These are phyloP conservation scores for Penicillium arizonense DNA, from an alignment of 495 filamentous ascomycete genomes.

Conservation along the genomic window DNA sequence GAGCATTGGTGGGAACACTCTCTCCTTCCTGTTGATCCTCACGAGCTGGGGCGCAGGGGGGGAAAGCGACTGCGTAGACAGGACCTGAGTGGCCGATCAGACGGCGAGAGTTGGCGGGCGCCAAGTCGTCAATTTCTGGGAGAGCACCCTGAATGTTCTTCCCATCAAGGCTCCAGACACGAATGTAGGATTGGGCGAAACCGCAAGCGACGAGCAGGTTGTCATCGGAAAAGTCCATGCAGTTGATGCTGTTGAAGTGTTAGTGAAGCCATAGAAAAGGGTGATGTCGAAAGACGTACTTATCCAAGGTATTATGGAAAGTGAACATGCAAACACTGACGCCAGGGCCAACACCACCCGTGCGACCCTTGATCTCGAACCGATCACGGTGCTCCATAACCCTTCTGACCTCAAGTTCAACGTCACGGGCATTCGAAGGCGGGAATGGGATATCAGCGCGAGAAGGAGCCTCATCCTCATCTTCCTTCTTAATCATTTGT, in stretches of 20 bases:
- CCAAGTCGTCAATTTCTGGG: conserved; percentile 35
- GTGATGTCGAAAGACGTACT: conserved; percentile 42
- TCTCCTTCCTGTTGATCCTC: conserved; percentile 44
- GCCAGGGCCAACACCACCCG: conserved; percentile 74
- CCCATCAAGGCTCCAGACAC: conserved; percentile 86
- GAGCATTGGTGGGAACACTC: conserved; percentile 58
- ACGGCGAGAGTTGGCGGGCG: conserved; percentile 67
- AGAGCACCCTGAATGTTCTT: conserved; percentile 55
- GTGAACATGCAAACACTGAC: conserved; percentile 94
- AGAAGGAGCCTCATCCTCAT: conserved; percentile 76
- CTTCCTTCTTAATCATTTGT: conserved; percentile 83
- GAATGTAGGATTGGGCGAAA: conserved; percentile 90
- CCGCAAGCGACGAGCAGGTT: conserved; percentile 79
- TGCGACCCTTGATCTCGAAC: conserved; percentile 76
- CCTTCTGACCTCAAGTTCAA: conserved; percentile 90
- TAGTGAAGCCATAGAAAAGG: conserved; percentile 11
- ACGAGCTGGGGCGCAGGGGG: conserved; percentile 63
- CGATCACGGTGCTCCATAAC: conserved; percentile 91
- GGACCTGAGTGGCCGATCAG: conserved; percentile 90
- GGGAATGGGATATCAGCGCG: conserved; percentile 80
- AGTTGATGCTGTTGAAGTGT: conserved; percentile 65
- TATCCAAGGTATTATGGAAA: conserved; percentile 91
- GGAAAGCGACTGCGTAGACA: conserved; percentile 87
- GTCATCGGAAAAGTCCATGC: conserved; percentile 91
- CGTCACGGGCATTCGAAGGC: conserved; percentile 79